Percentiles rank a stretch among this genome's conserved stretches.
phyloP scores from a whole-genome alignment of 2,329 filamentous ascomycete species.

The Fonsecaea monophora region DNA sequence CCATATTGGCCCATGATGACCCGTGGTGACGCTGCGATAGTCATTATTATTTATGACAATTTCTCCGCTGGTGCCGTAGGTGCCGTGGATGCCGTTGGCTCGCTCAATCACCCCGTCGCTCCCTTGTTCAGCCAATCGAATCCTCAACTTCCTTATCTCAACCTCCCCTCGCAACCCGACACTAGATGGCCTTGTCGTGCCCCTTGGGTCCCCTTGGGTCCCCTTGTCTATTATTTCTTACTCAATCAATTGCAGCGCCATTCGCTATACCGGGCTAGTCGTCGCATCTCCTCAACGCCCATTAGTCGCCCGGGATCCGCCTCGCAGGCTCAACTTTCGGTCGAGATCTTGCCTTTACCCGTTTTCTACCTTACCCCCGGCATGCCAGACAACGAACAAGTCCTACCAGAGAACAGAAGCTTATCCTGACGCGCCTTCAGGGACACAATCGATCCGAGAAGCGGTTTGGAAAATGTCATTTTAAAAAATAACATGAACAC shows the following conservation, averaged over 20 bases:
- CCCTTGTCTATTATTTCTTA: conserved; percentile 30
- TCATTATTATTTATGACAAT: background rate
- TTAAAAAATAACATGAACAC: conserved; percentile 18
- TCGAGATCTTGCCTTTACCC: conserved; percentile 28
- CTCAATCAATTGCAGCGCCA: conserved; percentile 38
- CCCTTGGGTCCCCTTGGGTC: too few species aligned
- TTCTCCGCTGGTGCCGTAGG: conserved; percentile 2
- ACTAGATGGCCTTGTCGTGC: conserved; percentile 12
- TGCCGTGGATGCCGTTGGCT: background rate
- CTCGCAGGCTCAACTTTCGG: conserved; percentile 6
- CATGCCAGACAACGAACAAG: background rate
- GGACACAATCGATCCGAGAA: conserved; percentile 15
- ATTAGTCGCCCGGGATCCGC: conserved; percentile 26
- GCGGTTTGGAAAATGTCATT: background rate
- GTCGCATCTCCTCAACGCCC: conserved; percentile 7
- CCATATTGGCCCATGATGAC: too few species aligned
- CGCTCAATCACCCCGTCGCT: background rate
- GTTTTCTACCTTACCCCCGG: conserved; percentile 15
- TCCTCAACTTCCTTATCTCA: conserved; percentile 32
- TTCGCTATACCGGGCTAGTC: conserved; percentile 21
- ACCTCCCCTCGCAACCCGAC: conserved; percentile 12
- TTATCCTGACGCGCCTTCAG: conserved; percentile 25
- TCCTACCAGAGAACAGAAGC: conserved; percentile 27
- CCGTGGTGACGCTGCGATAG: too few species aligned
- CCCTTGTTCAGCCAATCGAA: conserved; percentile 6